These are phyloP conservation scores for Cercophora samala DNA, from an alignment of 495 filamentous ascomycete species.

Conservation along the genomic window DNA sequence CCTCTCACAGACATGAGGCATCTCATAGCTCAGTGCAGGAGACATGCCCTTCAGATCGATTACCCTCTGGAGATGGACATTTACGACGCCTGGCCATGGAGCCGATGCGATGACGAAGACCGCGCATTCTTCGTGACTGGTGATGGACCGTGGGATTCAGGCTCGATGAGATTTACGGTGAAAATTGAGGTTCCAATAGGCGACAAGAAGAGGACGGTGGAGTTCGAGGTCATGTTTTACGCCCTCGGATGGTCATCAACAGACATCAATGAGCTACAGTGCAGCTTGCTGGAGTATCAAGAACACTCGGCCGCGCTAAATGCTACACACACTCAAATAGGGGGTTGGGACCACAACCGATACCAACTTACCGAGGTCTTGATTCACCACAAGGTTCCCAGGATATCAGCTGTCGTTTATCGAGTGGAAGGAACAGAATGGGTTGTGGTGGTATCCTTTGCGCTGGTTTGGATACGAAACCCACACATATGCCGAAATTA, in stretches of 20 bases:
- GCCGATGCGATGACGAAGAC: constrained; percentile 1
- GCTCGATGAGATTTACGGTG: not conserved
- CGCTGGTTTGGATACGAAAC: not conserved
- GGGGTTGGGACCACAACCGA: not conserved
- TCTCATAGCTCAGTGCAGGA: not conserved
- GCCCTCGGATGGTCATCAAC: not conserved
- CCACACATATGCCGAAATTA: not conserved
- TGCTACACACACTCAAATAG: not conserved
- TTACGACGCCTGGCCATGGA: not conserved
- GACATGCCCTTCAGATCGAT: not conserved
- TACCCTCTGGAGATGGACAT: not conserved
- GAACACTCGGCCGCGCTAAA: not conserved
- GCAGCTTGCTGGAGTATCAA: not conserved
- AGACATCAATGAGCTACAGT: not conserved
- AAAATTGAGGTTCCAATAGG: not conserved
- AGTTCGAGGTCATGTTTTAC: not conserved
- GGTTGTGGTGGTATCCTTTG: not conserved
- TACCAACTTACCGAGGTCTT: not conserved
- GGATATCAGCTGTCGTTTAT: not conserved
- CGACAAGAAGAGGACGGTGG: not conserved
- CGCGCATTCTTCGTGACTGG: not conserved
- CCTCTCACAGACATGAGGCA: not conserved
- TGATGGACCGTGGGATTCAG: not conserved
- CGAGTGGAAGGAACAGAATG: not conserved
- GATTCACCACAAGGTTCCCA: not conserved